Percentiles rank a stretch among this genome's conserved stretches.
Evolutionary conservation across 2,329 filamentous ascomycete genomes (phyloP).

Genomic region (Monilinia polystroma): DNA sequence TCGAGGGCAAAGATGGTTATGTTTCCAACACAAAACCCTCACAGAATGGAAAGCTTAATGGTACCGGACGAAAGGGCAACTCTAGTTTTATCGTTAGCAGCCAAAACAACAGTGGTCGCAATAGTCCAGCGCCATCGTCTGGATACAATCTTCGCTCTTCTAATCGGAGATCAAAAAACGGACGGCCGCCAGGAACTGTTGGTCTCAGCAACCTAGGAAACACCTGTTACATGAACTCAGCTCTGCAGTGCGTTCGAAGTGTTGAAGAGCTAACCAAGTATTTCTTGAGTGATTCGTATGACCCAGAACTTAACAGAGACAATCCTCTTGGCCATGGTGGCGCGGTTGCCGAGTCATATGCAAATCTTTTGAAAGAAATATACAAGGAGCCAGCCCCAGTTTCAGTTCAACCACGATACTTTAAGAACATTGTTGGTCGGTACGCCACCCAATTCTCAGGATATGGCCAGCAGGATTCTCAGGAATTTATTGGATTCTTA

Average conservation of each 20-base stretch:
- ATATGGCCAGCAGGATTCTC: conserved; percentile 94
- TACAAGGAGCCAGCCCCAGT: conserved; percentile 66
- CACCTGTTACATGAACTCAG: conserved; percentile 99
- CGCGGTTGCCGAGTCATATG: conserved; percentile 82
- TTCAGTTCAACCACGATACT: conserved; percentile 75
- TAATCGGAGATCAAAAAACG: conserved; percentile 56
- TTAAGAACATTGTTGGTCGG: conserved; percentile 79
- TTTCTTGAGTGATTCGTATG: conserved; percentile 74
- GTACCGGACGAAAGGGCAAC: conserved; percentile 29
- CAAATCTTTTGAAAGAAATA: conserved; percentile 70
- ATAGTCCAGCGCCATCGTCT: conserved; percentile 61
- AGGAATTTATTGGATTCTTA: conserved; percentile 93
- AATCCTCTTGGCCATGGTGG: conserved; percentile 87
- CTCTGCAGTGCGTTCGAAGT: conserved; percentile 88
- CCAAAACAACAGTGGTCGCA: conserved; percentile 61
- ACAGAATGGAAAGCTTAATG: conserved; percentile 27
- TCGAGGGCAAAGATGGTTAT: conserved; percentile 57
- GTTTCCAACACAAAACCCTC: conserved; percentile 51
- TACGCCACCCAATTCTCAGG: conserved; percentile 86
- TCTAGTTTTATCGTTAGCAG: conserved; percentile 36
- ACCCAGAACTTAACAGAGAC: conserved; percentile 75
- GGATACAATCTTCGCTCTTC: conserved; percentile 67
- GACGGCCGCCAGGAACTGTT: conserved; percentile 71
- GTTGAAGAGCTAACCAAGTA: conserved; percentile 93
- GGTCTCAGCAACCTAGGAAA: conserved; percentile 91